Evolutionary conservation across 495 filamentous ascomycete genomes (phyloP), one percentile per base, ranked within the genome.

Genomic region (Aspergillus incahuasiensis): DNA sequence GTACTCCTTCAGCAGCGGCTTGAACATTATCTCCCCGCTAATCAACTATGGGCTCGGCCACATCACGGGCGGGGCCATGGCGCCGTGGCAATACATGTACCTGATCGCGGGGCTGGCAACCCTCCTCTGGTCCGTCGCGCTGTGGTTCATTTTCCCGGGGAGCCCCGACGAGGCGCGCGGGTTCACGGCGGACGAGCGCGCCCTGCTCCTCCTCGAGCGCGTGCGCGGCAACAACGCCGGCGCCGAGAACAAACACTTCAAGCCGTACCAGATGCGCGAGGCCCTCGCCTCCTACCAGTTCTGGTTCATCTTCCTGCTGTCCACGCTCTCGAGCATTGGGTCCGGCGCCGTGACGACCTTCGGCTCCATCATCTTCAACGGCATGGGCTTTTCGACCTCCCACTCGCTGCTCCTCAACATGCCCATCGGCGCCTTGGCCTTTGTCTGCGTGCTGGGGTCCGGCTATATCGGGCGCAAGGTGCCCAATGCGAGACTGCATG

Each of bases 1-100:
- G 55, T 58, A 52, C 49, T 58, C 55, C 20, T 58, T 52, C 42
- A 58, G 48, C 42, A 48, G 55, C 41, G 55, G 49, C 2, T 53
- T 30, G 18, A 58, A 58, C 41, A 47, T 58, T 12, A 25, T 58
- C 19, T 58, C 55, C 9, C 55, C 55, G 1, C 55, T 58, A 6
- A 52, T 58, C 44, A 47, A 47, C 24, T 47, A 30, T 24, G 44
- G 44, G 0, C 49, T 58, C 1, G 48, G 55, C 15, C 48, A 53
- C 19, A 58, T 58, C 19, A 52, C 48, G 1, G 55, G 55, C 16
- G 48, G 55, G 1, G n/a, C 21, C 9, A 16, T 58, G 0, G 28
- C 11, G 6, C 48, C 48, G 0, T 54, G 45, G 50, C 43, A 50
- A 25, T 44, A 50, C 51, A 54, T 50, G 43, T 49, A 49, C 12